Percentiles rank a stretch among this genome's conserved stretches.
Conservation (phyloP, 2,329 filamentous ascomycete genomes). For the Fusarium torulosum region DNA sequence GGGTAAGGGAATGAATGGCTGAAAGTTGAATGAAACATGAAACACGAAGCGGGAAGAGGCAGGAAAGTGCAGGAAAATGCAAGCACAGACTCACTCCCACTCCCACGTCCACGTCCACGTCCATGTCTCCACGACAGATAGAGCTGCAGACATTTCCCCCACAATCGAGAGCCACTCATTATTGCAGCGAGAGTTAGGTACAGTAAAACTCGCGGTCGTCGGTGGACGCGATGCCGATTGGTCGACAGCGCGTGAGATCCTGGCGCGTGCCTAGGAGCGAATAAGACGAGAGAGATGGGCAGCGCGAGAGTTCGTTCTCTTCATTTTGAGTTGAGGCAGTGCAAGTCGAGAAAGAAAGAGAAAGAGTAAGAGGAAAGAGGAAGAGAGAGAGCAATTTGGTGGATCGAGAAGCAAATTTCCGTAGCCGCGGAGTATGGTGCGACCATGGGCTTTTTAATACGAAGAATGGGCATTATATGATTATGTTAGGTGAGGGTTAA, state of each 20-base stretch:
- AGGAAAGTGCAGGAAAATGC: slow-evolving; percentile 17
- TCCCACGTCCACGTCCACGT: too few species aligned
- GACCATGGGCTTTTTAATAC: slow-evolving; percentile 37
- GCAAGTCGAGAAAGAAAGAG: slow-evolving; percentile 14
- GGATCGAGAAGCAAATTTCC: slow-evolving; percentile 43
- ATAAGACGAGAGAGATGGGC: slow-evolving; percentile 30
- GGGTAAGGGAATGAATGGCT: too few species aligned
- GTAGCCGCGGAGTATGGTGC: slow-evolving; percentile 46
- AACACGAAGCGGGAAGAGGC: slow-evolving; percentile 39
- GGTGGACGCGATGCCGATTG: slow-evolving; percentile 36
- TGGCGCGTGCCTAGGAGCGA: slow-evolving; percentile 43
- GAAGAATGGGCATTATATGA: background rate
- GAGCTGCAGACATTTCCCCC: slow-evolving; percentile 21
- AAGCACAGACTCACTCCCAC: too few species aligned
- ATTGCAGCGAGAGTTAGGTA: background rate
- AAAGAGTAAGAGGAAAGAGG: too few species aligned
- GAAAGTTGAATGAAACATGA: slow-evolving; percentile 34
- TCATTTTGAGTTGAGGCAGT: slow-evolving; percentile 28
- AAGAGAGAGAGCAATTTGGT: slow-evolving; percentile 2
- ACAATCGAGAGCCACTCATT: slow-evolving; percentile 34
- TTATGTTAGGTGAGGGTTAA: background rate
- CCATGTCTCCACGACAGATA: background rate
- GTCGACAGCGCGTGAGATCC: slow-evolving; percentile 32
- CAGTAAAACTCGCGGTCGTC: slow-evolving; percentile 15
- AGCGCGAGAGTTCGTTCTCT: slow-evolving; percentile 10